phyloP scores from a whole-genome alignment of 176 grass and related monocot species.

The Areca catechu region DNA sequence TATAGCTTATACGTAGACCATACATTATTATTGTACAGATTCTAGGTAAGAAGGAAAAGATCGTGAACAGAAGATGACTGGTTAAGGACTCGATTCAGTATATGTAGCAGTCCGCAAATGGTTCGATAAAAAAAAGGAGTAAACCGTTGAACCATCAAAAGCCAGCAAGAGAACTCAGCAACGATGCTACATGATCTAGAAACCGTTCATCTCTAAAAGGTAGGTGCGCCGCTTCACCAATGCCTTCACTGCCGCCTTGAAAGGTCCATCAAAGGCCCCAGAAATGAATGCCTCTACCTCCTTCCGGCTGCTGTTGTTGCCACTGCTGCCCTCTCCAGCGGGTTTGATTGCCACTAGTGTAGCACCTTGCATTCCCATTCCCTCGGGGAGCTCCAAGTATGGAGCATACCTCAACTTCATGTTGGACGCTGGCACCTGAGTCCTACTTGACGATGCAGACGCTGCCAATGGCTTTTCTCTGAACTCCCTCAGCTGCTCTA shows the following conservation, averaged over 20 bases:
- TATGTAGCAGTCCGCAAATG: too few relatives aligned
- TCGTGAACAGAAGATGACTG: too few relatives aligned
- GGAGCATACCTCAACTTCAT: constrained; percentile 10
- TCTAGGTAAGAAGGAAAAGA: too few relatives aligned
- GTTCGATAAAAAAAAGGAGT: too few relatives aligned
- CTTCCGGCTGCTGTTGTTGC: neutral
- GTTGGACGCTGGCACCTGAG: neutral
- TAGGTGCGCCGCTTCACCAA: neutral
- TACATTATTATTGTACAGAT: too few relatives aligned
- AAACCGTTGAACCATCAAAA: too few relatives aligned
- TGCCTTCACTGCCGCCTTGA: neutral
- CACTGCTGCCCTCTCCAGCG: neutral
- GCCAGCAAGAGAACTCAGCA: too few relatives aligned
- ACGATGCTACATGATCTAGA: neutral
- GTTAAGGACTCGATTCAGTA: too few relatives aligned
- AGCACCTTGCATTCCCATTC: constrained; percentile 3
- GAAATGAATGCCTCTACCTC: neutral
- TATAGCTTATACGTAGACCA: too few relatives aligned
- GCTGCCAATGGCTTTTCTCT: constrained; percentile 7
- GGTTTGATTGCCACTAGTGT: constrained; percentile 3
- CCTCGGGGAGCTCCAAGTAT: constrained; percentile 8
- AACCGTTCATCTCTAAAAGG: constrained; percentile 3
- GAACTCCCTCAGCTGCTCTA: constrained; percentile 7
- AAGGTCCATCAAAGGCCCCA: constrained; percentile 1
- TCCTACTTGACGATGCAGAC: neutral